Conservation (phyloP, 2,329 filamentous ascomycete species). For the Penicillium sp. region DNA sequence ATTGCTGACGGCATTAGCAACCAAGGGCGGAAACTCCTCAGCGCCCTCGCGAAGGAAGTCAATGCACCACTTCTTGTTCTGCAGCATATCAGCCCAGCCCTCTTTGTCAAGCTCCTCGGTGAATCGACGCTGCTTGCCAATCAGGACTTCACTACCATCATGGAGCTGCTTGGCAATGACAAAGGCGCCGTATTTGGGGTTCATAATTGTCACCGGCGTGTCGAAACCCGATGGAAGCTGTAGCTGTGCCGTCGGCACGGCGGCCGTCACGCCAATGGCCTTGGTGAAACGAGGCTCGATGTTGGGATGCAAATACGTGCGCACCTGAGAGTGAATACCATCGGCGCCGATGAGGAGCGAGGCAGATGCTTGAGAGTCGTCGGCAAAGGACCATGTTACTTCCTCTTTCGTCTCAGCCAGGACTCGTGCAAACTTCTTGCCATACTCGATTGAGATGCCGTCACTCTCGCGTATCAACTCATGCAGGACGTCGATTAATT, state of each 20-base stretch:
- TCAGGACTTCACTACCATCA: conserved; percentile 31
- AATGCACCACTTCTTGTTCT: conserved; percentile 9
- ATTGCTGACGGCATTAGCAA: conserved; percentile 9
- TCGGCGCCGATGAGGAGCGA: conserved; percentile 54
- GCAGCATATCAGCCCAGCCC: conserved; percentile 25
- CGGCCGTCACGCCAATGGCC: conserved; percentile 29
- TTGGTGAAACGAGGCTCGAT: conserved; percentile 49
- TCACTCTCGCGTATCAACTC: neutral
- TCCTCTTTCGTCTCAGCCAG: conserved; percentile 34
- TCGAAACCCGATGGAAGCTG: conserved; percentile 15
- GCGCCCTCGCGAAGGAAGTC: conserved; percentile 27
- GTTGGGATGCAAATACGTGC: conserved; percentile 49
- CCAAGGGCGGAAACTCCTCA: conserved; percentile 17
- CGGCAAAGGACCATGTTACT: conserved; percentile 47
- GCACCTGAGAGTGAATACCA: conserved; percentile 57
- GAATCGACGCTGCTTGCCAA: conserved; percentile 28
- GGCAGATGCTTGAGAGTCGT: conserved; percentile 41
- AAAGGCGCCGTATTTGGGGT: conserved; percentile 33
- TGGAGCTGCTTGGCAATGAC: conserved; percentile 36
- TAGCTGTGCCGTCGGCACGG: conserved; percentile 12
- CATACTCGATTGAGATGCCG: conserved; percentile 37
- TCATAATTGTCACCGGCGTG: conserved; percentile 29
- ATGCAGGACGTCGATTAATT: conserved; percentile 4
- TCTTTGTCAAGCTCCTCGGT: conserved; percentile 9
- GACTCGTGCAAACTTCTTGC: conserved; percentile 47